These are phyloP conservation scores for Trifolium subterraneum DNA, from an alignment of 306 rosid species.

Conservation along the genomic window DNA sequence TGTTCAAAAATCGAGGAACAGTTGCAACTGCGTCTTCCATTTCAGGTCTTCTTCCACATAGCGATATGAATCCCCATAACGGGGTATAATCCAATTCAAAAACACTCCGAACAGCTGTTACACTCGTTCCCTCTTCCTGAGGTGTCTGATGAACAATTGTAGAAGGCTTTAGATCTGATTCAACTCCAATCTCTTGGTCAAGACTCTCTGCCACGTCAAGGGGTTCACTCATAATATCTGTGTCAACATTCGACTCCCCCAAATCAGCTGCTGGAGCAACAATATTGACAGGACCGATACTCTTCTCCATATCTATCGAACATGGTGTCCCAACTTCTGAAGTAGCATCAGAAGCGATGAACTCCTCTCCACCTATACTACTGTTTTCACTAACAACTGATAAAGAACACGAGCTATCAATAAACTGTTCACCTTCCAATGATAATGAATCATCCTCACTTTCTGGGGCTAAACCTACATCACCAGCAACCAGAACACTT, in stretches of 20 bases:
- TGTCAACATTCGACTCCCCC: slow-evolving; percentile 47
- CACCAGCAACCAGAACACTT: slow-evolving; percentile 46
- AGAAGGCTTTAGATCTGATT: slow-evolving; percentile 49
- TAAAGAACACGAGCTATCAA: slow-evolving; percentile 76
- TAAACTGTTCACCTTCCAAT: slow-evolving; percentile 70
- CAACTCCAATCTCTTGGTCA: slow-evolving; percentile 57
- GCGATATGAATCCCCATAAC: slow-evolving; percentile 78
- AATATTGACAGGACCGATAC: slow-evolving; percentile 50
- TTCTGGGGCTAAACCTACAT: slow-evolving; percentile 49
- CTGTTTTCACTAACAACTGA: slow-evolving; percentile 76
- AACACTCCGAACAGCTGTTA: slow-evolving; percentile 71
- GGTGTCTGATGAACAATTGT: slow-evolving; percentile 55
- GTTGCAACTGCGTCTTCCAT: slow-evolving; percentile 90
- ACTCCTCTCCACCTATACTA: slow-evolving; percentile 79
- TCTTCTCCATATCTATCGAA: slow-evolving; percentile 56
- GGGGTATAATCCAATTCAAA: slow-evolving; percentile 84
- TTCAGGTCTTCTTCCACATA: slow-evolving; percentile 91
- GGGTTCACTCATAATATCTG: slow-evolving; percentile 52
- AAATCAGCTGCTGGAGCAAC: slow-evolving; percentile 43
- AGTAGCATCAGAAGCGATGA: slow-evolving; percentile 56
- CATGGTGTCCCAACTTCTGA: slow-evolving; percentile 58
- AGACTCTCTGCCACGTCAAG: slow-evolving; percentile 54
- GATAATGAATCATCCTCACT: slow-evolving; percentile 75
- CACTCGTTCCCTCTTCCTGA: slow-evolving; percentile 57
- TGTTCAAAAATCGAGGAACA: slow-evolving; percentile 61